Evolutionary conservation across 352 stramenopile genomes (phyloP).

Genomic region (Pythium chondricola): DNA sequence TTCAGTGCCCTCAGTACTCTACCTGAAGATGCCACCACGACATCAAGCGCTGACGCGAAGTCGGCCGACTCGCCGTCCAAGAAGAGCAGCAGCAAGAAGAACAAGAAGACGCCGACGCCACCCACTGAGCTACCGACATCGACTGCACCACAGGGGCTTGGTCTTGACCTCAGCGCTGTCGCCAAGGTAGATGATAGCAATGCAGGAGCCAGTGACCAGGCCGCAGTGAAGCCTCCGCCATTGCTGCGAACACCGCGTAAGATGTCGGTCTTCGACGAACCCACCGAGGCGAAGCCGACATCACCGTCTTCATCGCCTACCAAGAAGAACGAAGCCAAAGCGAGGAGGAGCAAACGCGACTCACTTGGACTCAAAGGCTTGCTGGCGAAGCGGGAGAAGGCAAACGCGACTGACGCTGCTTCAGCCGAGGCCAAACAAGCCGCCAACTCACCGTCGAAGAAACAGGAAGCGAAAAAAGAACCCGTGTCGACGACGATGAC

Average conservation of each 20-base stretch:
- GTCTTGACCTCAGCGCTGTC: no score
- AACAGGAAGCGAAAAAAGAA: no score
- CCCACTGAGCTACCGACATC: not conserved
- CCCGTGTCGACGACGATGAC: no score
- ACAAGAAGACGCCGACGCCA: conserved; percentile 1
- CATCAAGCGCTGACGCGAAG: not conserved
- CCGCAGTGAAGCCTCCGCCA: not conserved
- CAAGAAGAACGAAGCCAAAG: conserved; percentile 2
- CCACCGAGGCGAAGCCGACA: conserved; percentile 3
- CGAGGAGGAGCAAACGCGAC: conserved; percentile 9
- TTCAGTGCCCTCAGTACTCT: not conserved
- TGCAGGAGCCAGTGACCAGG: no score
- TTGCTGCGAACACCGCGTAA: conserved; percentile 5
- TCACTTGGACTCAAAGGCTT: conserved; percentile 13
- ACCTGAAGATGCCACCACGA: not conserved
- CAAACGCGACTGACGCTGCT: not conserved
- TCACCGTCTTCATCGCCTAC: no score
- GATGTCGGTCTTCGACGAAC: conserved; percentile 1
- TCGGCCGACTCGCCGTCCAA: conserved; percentile 1
- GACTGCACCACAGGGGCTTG: no score
- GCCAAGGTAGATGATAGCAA: no score
- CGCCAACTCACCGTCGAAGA: not conserved
- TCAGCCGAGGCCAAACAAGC: not conserved
- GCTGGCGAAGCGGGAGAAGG: conserved; percentile 9
- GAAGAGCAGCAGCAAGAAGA: conserved; percentile 6